Base-by-base conservation (phyloP, 148 eudicot genomes). In the Persicaria tinctoria region DNA sequence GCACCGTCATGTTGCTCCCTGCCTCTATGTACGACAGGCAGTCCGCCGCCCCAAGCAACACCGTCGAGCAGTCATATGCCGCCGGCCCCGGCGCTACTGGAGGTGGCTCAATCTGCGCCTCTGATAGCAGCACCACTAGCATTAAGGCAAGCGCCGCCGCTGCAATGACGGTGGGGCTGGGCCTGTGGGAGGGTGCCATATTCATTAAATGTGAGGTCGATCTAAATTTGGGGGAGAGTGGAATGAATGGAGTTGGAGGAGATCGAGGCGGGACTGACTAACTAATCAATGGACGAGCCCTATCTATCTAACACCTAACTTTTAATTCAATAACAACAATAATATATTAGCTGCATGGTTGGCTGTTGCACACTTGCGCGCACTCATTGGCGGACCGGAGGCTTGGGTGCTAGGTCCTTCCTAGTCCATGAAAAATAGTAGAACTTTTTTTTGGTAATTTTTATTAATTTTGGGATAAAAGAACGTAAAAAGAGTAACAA, bases 221-320 rank as follows among this genome's bases (percentile, higher is more conserved):
- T 23, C 27, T 23, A 23, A 23, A 23, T 0, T 23, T 1, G 0
- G 9, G 2, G 46, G 70, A 5, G 70, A 14, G 8, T 38, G 27
- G 27, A 23, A 23, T 23, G 27, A 23, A 23, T 23, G 27, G 32
- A 23, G 27, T 23, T 27, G 5, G 14, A 27, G 68, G 1, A 62
- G 68, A n/a, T n/a, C n/a, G n/a, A 17, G 45, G 45, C 12, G 16
- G 70, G 16, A 12, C 1, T 64, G 16, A 12, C 1, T 64, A 23
- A 23, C 1, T 20, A 64, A 64, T 64, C 13, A 60, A 32, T 64
- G 69, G 17, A 6, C 46, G 12, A 11, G 0, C 17, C 17, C 46
- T 38, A 64, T 6, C 70, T 20, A 20, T 59, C 64, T 64, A 38
- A 64, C 70, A 64, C 70, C 70, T 64, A 64, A 64, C 70, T 64